phyloP scores from a whole-genome alignment of 805 yeast species.

The Metschnikowia arizonensis region DNA sequence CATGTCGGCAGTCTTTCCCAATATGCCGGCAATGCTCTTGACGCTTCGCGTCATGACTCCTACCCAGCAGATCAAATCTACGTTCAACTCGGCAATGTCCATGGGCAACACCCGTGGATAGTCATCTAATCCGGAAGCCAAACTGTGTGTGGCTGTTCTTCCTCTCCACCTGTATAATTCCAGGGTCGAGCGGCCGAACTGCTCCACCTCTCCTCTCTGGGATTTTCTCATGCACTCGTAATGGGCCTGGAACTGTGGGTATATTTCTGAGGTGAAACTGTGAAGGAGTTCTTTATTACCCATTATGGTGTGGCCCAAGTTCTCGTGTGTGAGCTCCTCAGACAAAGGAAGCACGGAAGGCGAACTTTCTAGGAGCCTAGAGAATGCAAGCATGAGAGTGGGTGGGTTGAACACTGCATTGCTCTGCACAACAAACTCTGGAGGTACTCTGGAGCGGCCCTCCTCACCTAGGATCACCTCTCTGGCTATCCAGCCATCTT shows the following conservation, averaged over 20 bases:
- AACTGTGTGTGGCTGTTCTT: conserved; percentile 75
- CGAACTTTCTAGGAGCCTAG: conserved; percentile 44
- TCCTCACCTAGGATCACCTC: conserved; percentile 93
- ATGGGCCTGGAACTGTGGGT: conserved; percentile 72
- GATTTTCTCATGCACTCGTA: conserved; percentile 81
- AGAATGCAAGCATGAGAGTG: conserved; percentile 73
- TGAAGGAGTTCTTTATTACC: conserved; percentile 55
- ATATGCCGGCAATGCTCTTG: conserved; percentile 61
- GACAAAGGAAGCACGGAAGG: neutral
- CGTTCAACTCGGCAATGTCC: conserved; percentile 84
- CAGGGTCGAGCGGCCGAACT: conserved; percentile 53
- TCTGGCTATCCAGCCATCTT: conserved; percentile 94
- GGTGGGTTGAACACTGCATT: conserved; percentile 95
- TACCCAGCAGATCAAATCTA: conserved; percentile 88
- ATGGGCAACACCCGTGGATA: conserved; percentile 83
- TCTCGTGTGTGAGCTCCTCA: conserved; percentile 13
- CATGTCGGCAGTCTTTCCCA: conserved; percentile 59
- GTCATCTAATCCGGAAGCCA: conserved; percentile 93
- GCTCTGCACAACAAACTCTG: conserved; percentile 76
- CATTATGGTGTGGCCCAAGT: conserved; percentile 50
- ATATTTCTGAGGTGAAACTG: conserved; percentile 58
- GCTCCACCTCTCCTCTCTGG: conserved; percentile 70
- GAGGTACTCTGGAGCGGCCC: conserved; percentile 83
- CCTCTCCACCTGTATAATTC: conserved; percentile 95
- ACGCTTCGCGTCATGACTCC: conserved; percentile 88